Base-by-base conservation (phyloP, 306 rosid genomes). In the Cucurbita ficifolia region DNA sequence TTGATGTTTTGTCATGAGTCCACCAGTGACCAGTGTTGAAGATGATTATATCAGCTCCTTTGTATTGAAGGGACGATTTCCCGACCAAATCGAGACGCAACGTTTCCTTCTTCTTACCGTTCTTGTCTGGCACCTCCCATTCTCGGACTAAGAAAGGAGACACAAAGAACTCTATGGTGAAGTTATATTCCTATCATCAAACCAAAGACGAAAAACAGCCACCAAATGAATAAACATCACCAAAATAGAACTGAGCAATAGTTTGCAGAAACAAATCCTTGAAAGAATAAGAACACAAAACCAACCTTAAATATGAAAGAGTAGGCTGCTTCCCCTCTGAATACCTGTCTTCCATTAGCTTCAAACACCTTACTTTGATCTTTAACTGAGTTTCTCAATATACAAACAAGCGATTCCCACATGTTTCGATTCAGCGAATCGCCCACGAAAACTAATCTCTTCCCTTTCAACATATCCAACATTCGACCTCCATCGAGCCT, bases 1-100 rank as follows among this genome's bases (percentile, higher is more conserved):
- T 84, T 19, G 99, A 79, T 58, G 99, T 94, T 83, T 94, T 94
- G 0, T 89, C 97, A 81, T 94, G 99, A 77, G 97, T 94, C 99
- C 99, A 94, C 99, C 99, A 94, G 77, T 94, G 99, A 16, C 97
- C 99, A 17, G 99, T 90, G 87, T 94, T 94, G 81, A 94, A 94
- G 75, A 94, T 67, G 48, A 94, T 74, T 8, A 94, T 74, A 83
- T 94, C 99, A 6, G 97, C 99, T 59, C 80, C 82, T 80, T 94
- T 89, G 52, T 90, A 94, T 16, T 83, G 85, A 73, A 79, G 65
- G 0, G 96, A 83, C 40, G 96, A 82, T 75, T 76, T 78, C 75
- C 92, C 94, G 40, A 94, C 92, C 64, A 91, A 80, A 85, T 94
- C 99, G 0, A 94, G 96, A 54, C 96, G 99, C 53, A 94, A 90